Evolutionary conservation across 2,329 filamentous ascomycete species (phyloP), one percentile per base, ranked within the genome.

Genomic region (Ciborinia camelliae): DNA sequence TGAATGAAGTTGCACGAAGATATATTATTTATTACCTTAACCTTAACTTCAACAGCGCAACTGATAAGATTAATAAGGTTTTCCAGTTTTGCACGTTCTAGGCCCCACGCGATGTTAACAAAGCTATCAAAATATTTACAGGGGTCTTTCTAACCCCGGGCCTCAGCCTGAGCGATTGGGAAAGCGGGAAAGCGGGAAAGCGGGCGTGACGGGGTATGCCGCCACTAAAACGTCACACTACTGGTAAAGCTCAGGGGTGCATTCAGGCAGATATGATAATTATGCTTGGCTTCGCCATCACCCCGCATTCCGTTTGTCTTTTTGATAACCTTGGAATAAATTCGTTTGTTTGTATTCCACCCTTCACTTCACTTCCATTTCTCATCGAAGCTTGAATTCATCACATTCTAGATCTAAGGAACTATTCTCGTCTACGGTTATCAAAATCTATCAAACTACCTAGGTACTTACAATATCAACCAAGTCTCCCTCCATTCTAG

Each of bases 201-300:
- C 4, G 26, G 37, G 12, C 18, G 18, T 23, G 43, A 50, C 32
- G 45, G 57, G 57, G 45, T 50, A 26, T 47, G 26, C 59, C 59
- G 59, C 26, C 59, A 52, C 59, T 54, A 35, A n/a, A 50, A 43
- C 37, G n/a, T n/a, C 59, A 62, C 59, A n/a, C n/a, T n/a, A n/a
- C n/a, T n/a, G n/a, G n/a, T n/a, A n/a, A n/a, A n/a, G n/a, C n/a
- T n/a, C n/a, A n/a, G n/a, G n/a, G n/a, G n/a, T n/a, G n/a, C n/a
- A n/a, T 48, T 18, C 30, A 63, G 61, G 61, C 61, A 63, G 61
- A 48, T n/a, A n/a, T n/a, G n/a, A n/a, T n/a, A n/a, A n/a, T n/a
- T n/a, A n/a, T 57, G 35, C 39, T 45, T 39, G 39, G 37, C 35
- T 63, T 63, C 61, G 61, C 61, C 61, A 63, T 63, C 39, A 55